A percentile compares a stretch with the other conserved stretches of the same genome.
Conservation (phyloP, 306 rosid genomes). For the Quercus bicolor region DNA sequence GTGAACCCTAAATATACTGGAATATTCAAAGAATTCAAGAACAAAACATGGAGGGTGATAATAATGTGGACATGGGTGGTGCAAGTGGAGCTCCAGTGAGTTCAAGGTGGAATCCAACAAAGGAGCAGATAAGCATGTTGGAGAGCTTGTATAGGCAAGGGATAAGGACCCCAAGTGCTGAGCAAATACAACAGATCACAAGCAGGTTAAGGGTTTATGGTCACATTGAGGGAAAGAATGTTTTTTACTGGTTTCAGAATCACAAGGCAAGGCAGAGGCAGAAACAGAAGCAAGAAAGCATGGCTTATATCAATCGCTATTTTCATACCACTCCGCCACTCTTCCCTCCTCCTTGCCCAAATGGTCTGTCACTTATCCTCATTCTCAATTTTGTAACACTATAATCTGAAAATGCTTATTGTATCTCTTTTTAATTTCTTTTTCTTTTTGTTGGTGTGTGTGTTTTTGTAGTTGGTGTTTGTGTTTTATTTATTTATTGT, state of each 20-base stretch:
- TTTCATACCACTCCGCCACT: constrained; percentile 31
- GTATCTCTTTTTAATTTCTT: background rate
- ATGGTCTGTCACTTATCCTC: constrained; percentile 28
- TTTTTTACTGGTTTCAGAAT: constrained; percentile 96
- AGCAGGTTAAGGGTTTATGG: constrained; percentile 56
- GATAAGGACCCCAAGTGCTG: constrained; percentile 77
- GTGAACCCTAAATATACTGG: background rate
- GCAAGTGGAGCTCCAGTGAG: constrained; percentile 11
- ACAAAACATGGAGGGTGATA: constrained; percentile 26
- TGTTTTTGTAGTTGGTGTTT: background rate
- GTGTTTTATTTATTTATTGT: background rate
- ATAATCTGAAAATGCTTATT: background rate
- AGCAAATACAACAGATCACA: constrained; percentile 74
- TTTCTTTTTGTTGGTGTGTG: background rate
- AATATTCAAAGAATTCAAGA: no score
- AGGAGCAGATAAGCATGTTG: constrained; percentile 72
- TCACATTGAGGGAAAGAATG: constrained; percentile 94
- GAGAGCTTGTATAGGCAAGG: constrained; percentile 83
- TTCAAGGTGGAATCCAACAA: constrained; percentile 87
- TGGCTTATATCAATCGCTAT: constrained; percentile 52
- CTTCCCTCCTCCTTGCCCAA: constrained; percentile 40
- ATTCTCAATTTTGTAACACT: background rate
- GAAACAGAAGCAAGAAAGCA: constrained; percentile 77
- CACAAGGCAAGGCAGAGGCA: constrained; percentile 90
- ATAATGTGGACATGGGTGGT: background rate